Evolutionary conservation across 176 grass and related monocot genomes (phyloP).

Genomic region (Triticum aestivum): DNA sequence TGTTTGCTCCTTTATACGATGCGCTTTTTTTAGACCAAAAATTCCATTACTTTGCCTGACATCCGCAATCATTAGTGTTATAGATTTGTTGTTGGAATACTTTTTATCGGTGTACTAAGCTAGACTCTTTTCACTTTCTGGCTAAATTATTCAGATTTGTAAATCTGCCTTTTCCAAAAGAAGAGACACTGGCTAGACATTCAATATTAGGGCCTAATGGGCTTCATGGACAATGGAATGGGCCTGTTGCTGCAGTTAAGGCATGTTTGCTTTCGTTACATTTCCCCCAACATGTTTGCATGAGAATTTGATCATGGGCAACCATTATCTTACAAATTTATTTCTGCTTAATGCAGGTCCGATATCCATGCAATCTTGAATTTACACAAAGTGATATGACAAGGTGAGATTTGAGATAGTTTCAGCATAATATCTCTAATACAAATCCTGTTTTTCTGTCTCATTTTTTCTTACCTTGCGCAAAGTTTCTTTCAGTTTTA

Average conservation of each 20-base stretch:
- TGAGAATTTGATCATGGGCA: conserved; percentile 18
- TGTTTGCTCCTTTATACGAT: conserved; percentile 8
- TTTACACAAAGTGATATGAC: conserved; percentile 65
- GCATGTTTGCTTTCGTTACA: conserved; percentile 50
- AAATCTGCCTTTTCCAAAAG: conserved; percentile 75
- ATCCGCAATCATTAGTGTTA: conserved; percentile 16
- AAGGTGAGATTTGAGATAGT: conserved; percentile 49
- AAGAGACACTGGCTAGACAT: conserved; percentile 98
- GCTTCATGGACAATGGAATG: conserved; percentile 63
- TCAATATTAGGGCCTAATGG: conserved; percentile 98
- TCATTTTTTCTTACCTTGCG: background rate
- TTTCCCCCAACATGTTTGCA: conserved; percentile 10
- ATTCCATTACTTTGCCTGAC: background rate
- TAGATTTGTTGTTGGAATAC: conserved; percentile 10
- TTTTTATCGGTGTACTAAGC: background rate
- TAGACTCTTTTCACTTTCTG: background rate
- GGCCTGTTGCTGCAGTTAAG: conserved; percentile 74
- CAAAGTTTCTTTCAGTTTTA: background rate
- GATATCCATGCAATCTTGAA: conserved; percentile 87
- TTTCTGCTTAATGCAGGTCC: conserved; percentile 69
- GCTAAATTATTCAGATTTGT: conserved; percentile 62
- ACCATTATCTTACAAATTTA: conserved; percentile 34
- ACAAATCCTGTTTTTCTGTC: background rate
- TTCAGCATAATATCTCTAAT: conserved; percentile 10
- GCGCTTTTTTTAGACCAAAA: background rate